Evolutionary conservation across 805 yeast species (phyloP).

Genomic region (Candida maris): DNA sequence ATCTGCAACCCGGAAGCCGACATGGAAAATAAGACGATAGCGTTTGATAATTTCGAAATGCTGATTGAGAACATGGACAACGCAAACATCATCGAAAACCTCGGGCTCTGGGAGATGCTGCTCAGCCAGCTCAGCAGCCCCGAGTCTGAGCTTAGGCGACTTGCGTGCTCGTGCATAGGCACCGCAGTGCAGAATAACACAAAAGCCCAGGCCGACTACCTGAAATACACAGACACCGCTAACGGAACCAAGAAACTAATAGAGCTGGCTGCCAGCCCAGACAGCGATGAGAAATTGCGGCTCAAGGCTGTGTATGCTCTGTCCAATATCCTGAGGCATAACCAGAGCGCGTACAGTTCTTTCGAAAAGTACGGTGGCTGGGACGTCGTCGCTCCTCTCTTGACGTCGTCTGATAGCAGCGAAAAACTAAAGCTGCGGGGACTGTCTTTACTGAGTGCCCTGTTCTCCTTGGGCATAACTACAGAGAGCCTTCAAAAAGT

Average conservation of each 20-base stretch:
- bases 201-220: constrained; percentile 64
- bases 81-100: constrained; percentile 84
- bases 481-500: constrained; percentile 39
- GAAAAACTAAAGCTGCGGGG: constrained; percentile 50
- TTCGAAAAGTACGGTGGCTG: constrained; percentile 66
- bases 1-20: constrained; percentile 56
- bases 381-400: constrained; percentile 38
- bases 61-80: constrained; percentile 89
- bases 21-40: constrained; percentile 62
- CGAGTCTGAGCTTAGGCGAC: constrained; percentile 44
- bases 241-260: constrained; percentile 47
- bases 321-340: constrained; percentile 70
- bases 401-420: constrained; percentile 10
- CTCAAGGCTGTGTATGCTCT: constrained; percentile 76
- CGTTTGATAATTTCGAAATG: constrained; percentile 91
- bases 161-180: constrained; percentile 74
- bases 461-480: constrained; percentile 50
- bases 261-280: constrained; percentile 31
- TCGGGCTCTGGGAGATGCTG: constrained; percentile 76
- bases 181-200: constrained; percentile 92
- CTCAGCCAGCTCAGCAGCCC: constrained; percentile 48
- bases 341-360: constrained; percentile 46
- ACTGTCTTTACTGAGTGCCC: constrained; percentile 46
- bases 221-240: constrained; percentile 39
- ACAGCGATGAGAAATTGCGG: constrained; percentile 33